These are phyloP conservation scores for Leccinum uliginosum DNA, from an alignment of 768 basidiomycete genomes.

Conservation along the genomic window DNA sequence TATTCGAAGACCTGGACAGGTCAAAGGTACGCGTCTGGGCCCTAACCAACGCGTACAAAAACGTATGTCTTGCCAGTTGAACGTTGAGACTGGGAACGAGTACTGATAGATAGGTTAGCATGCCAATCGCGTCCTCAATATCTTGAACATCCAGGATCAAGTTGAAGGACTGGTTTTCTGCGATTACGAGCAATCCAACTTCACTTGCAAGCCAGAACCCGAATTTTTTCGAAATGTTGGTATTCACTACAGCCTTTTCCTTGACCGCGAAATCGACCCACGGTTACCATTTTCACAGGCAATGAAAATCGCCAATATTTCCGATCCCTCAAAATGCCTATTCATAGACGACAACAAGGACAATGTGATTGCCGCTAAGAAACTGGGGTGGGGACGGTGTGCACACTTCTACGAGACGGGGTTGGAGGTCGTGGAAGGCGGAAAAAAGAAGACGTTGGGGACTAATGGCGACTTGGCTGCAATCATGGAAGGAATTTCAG, in stretches of 20 bases:
- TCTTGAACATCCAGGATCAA: slow-evolving; percentile 67
- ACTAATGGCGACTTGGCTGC: slow-evolving; percentile 34
- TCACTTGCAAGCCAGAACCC: slow-evolving; percentile 79
- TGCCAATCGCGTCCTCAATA: slow-evolving; percentile 71
- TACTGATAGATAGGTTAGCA: slow-evolving; percentile 46
- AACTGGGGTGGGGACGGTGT: slow-evolving; percentile 66
- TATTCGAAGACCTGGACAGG: slow-evolving; percentile 77
- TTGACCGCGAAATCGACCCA: background rate
- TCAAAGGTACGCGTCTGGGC: slow-evolving; percentile 79
- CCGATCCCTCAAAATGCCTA: slow-evolving; percentile 66
- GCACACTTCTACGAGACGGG: slow-evolving; percentile 76
- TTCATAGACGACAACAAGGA: slow-evolving; percentile 75
- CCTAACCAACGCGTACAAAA: slow-evolving; percentile 78
- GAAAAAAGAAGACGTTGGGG: slow-evolving; percentile 44
- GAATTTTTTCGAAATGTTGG: slow-evolving; percentile 62
- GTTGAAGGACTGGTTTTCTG: slow-evolving; percentile 76
- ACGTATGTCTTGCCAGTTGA: slow-evolving; percentile 40
- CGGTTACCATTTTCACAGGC: slow-evolving; percentile 41
- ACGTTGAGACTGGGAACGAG: background rate
- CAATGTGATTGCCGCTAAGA: slow-evolving; percentile 65
- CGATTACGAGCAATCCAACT: slow-evolving; percentile 62
- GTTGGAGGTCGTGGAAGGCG: slow-evolving; percentile 59
- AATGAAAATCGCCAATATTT: slow-evolving; percentile 53
- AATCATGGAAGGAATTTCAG: slow-evolving; percentile 42
- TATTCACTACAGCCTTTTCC: background rate